Base-by-base conservation (phyloP, 306 rosid genomes). In the Bauhinia variegata region DNA sequence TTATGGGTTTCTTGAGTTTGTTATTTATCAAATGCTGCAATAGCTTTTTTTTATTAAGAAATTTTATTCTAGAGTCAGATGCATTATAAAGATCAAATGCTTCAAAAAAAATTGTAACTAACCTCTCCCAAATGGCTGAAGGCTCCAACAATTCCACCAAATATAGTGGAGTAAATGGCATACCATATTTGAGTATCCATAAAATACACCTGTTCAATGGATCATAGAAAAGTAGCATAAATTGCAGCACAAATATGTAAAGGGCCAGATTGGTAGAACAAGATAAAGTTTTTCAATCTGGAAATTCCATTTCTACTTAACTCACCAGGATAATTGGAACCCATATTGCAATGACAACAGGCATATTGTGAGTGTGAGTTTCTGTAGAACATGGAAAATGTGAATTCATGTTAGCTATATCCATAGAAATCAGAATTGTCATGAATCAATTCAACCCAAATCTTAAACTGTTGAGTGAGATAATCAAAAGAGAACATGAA, bases 71-170 rank as follows among this genome's bases (percentile, higher is more conserved):
- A 23, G 28, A 1, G 28, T 23, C 28, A 8, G 31, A 31, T 10
- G 14, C 11, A 64, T 14, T 38, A 74, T 19, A 43, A 44, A 46
- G 74, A 18, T 63, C n/a, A 52, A 32, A 13, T 49, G 19, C 51
- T 54, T 33, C 59, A 60, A 41, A 34, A 36, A n/a, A 56, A 34
- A 38, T 76, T 39, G 60, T 60, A 30, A 83, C 98, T 78, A 48
- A 93, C 98, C 98, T 93, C 98, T 42, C 98, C 98, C 91, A 93
- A 82, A 83, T 93, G 97, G 84, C 91, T 90, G 88, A 89, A 93
- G 65, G 97, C 97, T 67, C 98, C 98, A 57, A 74, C 60, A 81
- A 93, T 93, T 49, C 98, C 98, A 61, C 98, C 98, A 69, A 88
- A 86, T 63, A 93, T 49, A 59, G 97, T 88, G 54, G 98, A 88